These are phyloP conservation scores for Geotrichum phurueaensis DNA, from an alignment of 1,139 yeast genomes.

Conservation along the genomic window DNA sequence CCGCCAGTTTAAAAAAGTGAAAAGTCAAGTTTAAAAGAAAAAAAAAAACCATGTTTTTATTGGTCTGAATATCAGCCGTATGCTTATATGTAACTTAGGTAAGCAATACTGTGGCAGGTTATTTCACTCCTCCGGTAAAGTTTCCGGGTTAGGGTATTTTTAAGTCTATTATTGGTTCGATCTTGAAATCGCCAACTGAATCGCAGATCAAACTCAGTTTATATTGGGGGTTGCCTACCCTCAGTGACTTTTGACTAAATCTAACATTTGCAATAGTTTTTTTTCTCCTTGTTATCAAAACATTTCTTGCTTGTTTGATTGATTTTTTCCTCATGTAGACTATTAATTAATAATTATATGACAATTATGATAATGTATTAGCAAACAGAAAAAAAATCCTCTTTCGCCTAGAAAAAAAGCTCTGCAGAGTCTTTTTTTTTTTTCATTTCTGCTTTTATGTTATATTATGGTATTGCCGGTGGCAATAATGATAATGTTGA, in stretches of 20 bases:
- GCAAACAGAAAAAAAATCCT: too few relatives aligned
- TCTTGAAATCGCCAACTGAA: background rate
- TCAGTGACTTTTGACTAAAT: too few relatives aligned
- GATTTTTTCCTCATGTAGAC: background rate
- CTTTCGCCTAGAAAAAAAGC: background rate
- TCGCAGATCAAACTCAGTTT: too few relatives aligned
- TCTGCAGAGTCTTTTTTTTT: background rate
- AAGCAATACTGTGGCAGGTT: background rate
- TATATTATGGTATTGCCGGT: background rate
- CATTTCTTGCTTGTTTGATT: background rate
- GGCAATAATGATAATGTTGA: background rate
- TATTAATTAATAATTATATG: background rate
- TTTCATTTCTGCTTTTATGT: background rate
- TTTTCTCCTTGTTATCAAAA: background rate
- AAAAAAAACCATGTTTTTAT: background rate
- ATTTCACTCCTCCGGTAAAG: background rate
- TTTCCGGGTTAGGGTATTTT: background rate
- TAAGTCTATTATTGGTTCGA: too few relatives aligned
- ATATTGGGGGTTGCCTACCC: too few relatives aligned
- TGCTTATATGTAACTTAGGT: background rate
- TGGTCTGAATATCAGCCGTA: background rate
- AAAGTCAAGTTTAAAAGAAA: background rate
- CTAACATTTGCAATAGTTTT: background rate
- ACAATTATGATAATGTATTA: background rate
- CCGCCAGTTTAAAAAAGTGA: background rate